phyloP scores from a whole-genome alignment of 139 green algal species.

The Tetraselmis chui region DNA sequence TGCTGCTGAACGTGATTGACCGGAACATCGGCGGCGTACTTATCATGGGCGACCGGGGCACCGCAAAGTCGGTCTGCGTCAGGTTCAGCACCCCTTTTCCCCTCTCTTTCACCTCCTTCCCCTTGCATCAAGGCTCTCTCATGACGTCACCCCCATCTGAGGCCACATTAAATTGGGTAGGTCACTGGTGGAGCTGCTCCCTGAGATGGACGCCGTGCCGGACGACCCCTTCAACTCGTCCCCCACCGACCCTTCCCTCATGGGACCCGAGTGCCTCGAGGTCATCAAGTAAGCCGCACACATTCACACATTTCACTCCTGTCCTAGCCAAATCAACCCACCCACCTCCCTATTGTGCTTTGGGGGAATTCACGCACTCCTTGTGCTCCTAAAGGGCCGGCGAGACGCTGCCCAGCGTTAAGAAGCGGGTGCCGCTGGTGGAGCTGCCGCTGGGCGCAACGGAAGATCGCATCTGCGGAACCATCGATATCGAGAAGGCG shows the following conservation, averaged over 20 bases:
- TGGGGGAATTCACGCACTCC: neutral
- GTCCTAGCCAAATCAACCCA: too few relatives aligned
- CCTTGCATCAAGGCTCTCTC: constrained; percentile 52
- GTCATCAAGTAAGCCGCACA: neutral
- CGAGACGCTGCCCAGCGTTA: constrained; percentile 41
- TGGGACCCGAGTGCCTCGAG: constrained; percentile 53
- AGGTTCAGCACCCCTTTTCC: constrained; percentile 1
- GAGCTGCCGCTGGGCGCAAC: constrained; percentile 83
- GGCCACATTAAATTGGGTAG: too few relatives aligned
- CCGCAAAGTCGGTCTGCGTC: constrained; percentile 71
- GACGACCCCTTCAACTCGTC: constrained; percentile 85
- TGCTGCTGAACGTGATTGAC: constrained; percentile 88
- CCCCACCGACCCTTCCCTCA: constrained; percentile 73
- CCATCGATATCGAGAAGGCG: constrained; percentile 92
- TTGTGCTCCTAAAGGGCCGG: constrained; percentile 35
- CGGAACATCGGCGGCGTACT: constrained; percentile 81
- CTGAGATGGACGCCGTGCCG: constrained; percentile 79
- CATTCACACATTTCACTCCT: neutral
- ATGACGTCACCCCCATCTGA: too few relatives aligned
- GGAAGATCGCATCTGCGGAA: constrained; percentile 90
- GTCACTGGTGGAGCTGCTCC: constrained; percentile 77
- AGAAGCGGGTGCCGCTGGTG: constrained; percentile 76
- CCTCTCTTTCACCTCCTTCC: neutral
- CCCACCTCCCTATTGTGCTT: neutral
- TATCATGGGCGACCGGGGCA: constrained; percentile 91